Conservation (phyloP, 768 basidiomycete genomes). For the Brasilioporus rufonigricans region DNA sequence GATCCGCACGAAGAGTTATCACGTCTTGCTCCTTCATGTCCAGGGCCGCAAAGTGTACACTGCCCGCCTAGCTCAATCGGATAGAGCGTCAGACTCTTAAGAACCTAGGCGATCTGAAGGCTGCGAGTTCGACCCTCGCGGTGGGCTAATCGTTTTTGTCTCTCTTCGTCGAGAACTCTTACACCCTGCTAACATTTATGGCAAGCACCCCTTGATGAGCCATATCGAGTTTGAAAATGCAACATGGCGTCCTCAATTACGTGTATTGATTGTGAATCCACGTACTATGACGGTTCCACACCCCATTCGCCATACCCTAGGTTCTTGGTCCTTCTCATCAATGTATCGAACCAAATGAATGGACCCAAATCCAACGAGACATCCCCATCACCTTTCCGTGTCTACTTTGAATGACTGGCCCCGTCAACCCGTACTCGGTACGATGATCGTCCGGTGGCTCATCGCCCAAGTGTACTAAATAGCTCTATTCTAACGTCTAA, state of each 20-base stretch:
- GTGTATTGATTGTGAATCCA: neutral
- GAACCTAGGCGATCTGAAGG: slow-evolving; percentile 49
- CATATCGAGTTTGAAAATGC: no score
- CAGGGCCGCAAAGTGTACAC: fast-evolving
- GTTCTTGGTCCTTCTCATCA: neutral
- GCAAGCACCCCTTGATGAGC: neutral
- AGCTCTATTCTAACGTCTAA: neutral
- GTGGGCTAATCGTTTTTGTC: slow-evolving; percentile 42
- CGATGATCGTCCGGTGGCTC: neutral
- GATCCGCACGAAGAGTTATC: neutral
- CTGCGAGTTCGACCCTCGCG: slow-evolving; percentile 66
- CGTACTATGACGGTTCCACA: neutral
- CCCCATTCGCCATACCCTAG: neutral
- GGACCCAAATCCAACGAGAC: neutral
- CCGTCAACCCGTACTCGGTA: neutral
- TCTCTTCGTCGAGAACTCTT: neutral
- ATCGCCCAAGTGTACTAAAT: neutral
- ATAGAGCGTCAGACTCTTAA: slow-evolving; percentile 66
- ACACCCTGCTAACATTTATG: neutral
- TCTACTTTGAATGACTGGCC: no score
- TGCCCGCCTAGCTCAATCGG: slow-evolving; percentile 66
- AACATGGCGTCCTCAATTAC: neutral
- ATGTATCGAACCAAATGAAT: neutral
- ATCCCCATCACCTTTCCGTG: neutral
- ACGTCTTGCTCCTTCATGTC: neutral